Base-by-base conservation (phyloP, 2,329 filamentous ascomycete genomes). In the Pyricularia sp. region DNA sequence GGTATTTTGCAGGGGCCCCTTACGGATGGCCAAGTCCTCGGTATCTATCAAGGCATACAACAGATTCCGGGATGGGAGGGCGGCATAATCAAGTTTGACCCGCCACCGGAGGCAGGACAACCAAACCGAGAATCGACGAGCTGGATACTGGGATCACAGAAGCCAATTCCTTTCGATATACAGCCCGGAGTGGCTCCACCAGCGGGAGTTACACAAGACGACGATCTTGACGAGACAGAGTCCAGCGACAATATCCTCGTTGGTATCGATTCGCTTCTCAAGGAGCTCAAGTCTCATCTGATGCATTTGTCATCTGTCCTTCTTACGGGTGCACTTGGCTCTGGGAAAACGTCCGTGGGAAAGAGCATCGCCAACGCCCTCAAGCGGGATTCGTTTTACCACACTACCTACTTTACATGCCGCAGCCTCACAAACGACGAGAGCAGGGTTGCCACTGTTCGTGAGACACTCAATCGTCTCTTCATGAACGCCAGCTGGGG, bases 401-500 rank as follows among this genome's bases (percentile, higher is more conserved):
- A 96, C 72, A 88, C 89, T 0, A 86, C 88, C 4, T 96, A 96
- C 75, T 92, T 96, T 68, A 84, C 91, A 0, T 97, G 93, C 70
- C 85, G 90, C 31, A 93, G 90, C 67, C 81, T 97, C 4, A 88
- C 96, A 31, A 96, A 89, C 1, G 93, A 97, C 67, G 94, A 99
- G 74, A 96, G 88, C 53, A 84, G 93, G 66, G 86, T 97, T 16
- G 89, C 91, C 2, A 91, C 89, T 0, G 91, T 99, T 76, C 97
- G 96, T 72, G 93, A 97, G 71, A 94, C 87, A 0, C 77, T 99
- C 5, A 88, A 85, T 63, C 85, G 91, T 19, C 76, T 96, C 1
- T 97, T 99, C 73, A 91, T 94, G 80, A 84, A 86, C 24, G 94
- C 94, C 3, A 88, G 90, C 57, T 99, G 94, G 94, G 92, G 91